phyloP scores from a whole-genome alignment of 148 eudicot genomes.

The Pharnaceum exiguum region DNA sequence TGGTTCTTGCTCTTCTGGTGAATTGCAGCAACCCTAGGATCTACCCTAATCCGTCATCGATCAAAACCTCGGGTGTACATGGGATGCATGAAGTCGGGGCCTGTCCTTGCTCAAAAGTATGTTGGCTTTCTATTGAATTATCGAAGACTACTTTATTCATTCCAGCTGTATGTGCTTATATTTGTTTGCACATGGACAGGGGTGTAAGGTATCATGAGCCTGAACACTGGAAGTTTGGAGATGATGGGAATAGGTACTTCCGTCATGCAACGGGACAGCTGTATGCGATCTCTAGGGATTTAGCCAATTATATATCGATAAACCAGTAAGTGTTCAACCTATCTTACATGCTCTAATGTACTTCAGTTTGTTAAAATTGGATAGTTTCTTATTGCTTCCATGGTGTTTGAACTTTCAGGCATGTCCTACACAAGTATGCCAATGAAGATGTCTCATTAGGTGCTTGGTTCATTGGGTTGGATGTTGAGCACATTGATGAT shows the following conservation, averaged over 20 bases:
- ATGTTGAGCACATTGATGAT: conserved; percentile 81
- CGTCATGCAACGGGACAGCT: conserved; percentile 87
- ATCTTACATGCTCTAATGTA: neutral
- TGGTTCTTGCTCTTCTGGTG: neutral
- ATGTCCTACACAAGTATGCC: conserved; percentile 72
- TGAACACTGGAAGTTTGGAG: conserved; percentile 88
- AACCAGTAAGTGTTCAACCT: conserved; percentile 46
- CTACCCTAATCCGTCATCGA: conserved; percentile 57
- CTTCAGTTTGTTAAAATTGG: neutral
- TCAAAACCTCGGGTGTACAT: conserved; percentile 66
- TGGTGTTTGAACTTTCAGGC: conserved; percentile 34
- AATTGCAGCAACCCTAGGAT: conserved; percentile 56
- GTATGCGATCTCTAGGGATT: conserved; percentile 72
- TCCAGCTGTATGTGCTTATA: neutral
- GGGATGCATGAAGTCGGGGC: conserved; percentile 95
- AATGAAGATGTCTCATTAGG: conserved; percentile 89
- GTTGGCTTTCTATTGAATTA: conserved; percentile 4
- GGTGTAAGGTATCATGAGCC: conserved; percentile 87
- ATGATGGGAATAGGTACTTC: conserved; percentile 68
- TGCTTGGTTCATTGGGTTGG: conserved; percentile 88
- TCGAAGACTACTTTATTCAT: conserved; percentile 2
- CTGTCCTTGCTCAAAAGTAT: conserved; percentile 87
- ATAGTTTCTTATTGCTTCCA: conserved; percentile 1
- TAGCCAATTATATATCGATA: conserved; percentile 58
- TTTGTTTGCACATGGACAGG: conserved; percentile 22